Evolutionary conservation across 1,139 yeast genomes (phyloP).

Genomic region (Groenewaldozyma sp.): DNA sequence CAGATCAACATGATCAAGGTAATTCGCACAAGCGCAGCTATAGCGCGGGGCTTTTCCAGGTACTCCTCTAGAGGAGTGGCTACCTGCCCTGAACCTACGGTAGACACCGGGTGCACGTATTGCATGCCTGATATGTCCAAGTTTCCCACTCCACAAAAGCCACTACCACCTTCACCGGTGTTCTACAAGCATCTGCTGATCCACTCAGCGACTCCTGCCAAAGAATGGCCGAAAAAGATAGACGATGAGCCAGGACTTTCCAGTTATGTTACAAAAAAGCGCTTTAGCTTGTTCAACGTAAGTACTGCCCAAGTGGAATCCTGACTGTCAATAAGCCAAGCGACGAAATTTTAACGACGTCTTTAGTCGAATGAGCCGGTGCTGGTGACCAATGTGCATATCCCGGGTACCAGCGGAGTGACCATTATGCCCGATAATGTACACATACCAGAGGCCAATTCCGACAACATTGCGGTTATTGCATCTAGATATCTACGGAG

Average conservation of each 20-base stretch:
- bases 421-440: slow-evolving; percentile 41
- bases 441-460: slow-evolving; percentile 31
- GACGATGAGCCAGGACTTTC: too few species aligned
- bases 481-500: background rate
- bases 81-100: slow-evolving; percentile 42
- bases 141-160: slow-evolving; percentile 13
- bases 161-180: slow-evolving; percentile 34
- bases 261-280: too few species aligned
- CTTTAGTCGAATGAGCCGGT: slow-evolving; percentile 43
- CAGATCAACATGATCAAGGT: too few species aligned
- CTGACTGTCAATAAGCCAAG: too few species aligned
- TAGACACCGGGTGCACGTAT: slow-evolving; percentile 55
- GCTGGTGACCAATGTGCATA: slow-evolving; percentile 38
- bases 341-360: too few species aligned
- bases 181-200: slow-evolving; percentile 52
- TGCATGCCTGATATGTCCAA: slow-evolving; percentile 37
- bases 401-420: slow-evolving; percentile 13
- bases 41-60: background rate
- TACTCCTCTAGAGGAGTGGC: background rate
- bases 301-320: too few species aligned
- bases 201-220: slow-evolving; percentile 31
- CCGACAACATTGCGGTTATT: slow-evolving; percentile 20
- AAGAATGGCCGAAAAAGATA: slow-evolving; percentile 49
- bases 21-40: too few species aligned
- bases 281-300: slow-evolving; percentile 5